phyloP scores from a whole-genome alignment of 2,329 filamentous ascomycete species.

The Penicillium sp. region DNA sequence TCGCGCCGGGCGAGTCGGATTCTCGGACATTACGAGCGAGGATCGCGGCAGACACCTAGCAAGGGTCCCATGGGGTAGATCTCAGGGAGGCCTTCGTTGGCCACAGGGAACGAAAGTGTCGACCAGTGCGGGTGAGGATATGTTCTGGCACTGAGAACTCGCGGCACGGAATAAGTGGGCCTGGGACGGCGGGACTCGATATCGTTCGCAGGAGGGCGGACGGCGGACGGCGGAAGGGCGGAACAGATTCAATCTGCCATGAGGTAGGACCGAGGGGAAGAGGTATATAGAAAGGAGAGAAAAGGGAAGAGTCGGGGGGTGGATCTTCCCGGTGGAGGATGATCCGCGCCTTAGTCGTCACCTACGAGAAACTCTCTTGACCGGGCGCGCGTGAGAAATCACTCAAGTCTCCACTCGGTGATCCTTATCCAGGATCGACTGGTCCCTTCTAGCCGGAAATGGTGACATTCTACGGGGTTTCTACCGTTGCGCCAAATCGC shows the following conservation, averaged over 20 bases:
- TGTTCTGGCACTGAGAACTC: slow-evolving; percentile 1
- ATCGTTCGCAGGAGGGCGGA: not conserved
- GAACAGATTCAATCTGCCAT: not conserved
- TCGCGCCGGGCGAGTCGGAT: slow-evolving; percentile 10
- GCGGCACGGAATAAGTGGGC: not conserved
- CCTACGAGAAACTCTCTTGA: not conserved
- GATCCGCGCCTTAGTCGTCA: slow-evolving; percentile 19
- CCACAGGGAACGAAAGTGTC: not conserved
- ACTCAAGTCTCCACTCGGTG: not conserved
- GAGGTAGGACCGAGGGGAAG: not conserved
- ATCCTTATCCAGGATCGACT: not conserved
- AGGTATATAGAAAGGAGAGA: not conserved
- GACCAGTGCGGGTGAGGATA: not conserved
- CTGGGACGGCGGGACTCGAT: not conserved
- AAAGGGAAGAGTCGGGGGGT: slow-evolving; percentile 5
- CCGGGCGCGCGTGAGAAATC: not conserved
- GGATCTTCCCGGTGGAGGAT: slow-evolving; percentile 23
- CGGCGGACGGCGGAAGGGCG: not conserved
- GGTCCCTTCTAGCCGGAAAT: not conserved
- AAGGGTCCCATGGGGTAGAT: slow-evolving; percentile 16
- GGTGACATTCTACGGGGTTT: not conserved
- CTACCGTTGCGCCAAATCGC: not conserved
- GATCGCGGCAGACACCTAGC: slow-evolving; percentile 7
- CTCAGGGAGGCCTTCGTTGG: not conserved
- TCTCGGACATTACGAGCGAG: slow-evolving; percentile 18